Evolutionary conservation across 2,329 filamentous ascomycete genomes (phyloP), one percentile per base, ranked within the genome.

Genomic region (Cordyceps tenuipes): DNA sequence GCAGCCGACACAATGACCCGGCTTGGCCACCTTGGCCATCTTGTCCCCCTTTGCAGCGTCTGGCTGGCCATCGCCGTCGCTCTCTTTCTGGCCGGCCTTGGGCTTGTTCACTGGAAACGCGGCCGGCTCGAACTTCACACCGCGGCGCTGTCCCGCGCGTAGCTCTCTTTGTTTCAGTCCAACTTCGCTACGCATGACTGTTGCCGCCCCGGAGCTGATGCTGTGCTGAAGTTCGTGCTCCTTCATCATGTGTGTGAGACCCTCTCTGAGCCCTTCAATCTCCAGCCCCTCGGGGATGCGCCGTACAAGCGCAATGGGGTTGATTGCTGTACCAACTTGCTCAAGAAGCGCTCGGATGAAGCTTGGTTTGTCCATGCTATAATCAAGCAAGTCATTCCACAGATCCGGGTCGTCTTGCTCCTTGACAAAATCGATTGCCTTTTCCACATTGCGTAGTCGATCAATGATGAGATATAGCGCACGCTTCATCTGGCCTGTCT

Each of bases 181-280:
- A 0, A 99, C 93, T 73, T 99, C 94, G 61, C 92, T 91, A 55
- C 89, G 81, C 47, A 97, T 78, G 0, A 97, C 92, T 59, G 85
- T 84, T 0, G 94, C 92, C 3, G 95, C 94, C 1, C 94, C 94
- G 48, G 88, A 87, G 64, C 89, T 93, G 69, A 99, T 97, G 66
- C 89, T 94, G 70, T 90, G 86, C 74, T 97, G 94, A 49, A 99
- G 89, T 69, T 97, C 94, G 70, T 97, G 92, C 73, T 99, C 94
- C 66, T 93, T 88, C 70, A 99, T 89, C 78, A 99, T 91, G 61
- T 92, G 88, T 49, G 88, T 88, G 3, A 99, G 81, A 0, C 93
- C 94, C 63, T 96, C 90, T 61, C 91, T 82, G 7, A 99, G 78
- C 0, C 94, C 94, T 66, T 94, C 88, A 13, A 99, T 95, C 70